Base-by-base conservation (phyloP, 768 basidiomycete genomes). In the Lyophyllum shimeji region DNA sequence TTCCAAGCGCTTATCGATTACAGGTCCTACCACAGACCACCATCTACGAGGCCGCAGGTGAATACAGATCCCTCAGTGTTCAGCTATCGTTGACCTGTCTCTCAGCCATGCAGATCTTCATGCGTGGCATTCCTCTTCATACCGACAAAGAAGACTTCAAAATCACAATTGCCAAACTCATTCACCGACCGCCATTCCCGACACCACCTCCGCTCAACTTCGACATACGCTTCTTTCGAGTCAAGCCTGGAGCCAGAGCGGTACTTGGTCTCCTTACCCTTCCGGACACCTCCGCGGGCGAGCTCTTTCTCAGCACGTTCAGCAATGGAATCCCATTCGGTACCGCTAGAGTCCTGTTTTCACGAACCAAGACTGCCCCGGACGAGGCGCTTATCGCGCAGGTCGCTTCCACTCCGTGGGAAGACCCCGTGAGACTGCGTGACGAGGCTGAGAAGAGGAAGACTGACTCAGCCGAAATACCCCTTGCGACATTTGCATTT, bases 71-170 rank as follows among this genome's bases (percentile, higher is more conserved):
- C 39, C 17, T n/a, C 39, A n/a, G 6, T 18, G 9, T 52, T 21
- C n/a, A 52, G 5, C 42, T 13, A 31, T 24, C 44, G 37, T 18
- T 52, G 42, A 52, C 51, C 24, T 13, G 24, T 44, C 42, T 43
- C 42, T 39, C 42, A 52, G 51, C 37, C 42, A 52, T 52, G 51
- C 51, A 52, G 40, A 27, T 52, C 51, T 52, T 52, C 42, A 52
- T 52, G 51, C 51, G 42, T 43, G 51, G 51, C 43, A 52, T 52
- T n/a, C 51, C 51, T 18, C 6, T 33, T 18, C 27, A 31, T 42
- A 52, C 51, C 40, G 15, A 21, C 15, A 25, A 2, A 31, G 51
- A 43, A 33, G 25, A 29, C n/a, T 27, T 52, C 13, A 20, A 52
- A 39, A 44, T 52, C 40, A 39, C 12, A 18, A 52, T 52, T 17